Conservation (phyloP, 2,329 filamentous ascomycete species). For the Dactylellina haptotyla region DNA sequence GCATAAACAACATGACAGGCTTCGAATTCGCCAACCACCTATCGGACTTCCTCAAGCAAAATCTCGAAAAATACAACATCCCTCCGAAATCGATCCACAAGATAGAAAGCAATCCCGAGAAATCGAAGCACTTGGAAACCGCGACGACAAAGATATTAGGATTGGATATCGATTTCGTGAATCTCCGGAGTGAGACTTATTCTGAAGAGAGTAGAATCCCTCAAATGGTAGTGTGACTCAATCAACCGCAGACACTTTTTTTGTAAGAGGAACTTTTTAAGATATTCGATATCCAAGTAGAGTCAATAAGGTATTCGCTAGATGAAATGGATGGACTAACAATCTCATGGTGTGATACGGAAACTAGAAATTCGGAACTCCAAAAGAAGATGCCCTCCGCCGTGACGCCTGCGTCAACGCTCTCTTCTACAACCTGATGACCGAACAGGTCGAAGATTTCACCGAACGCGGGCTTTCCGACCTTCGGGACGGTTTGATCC, state of each 20-base stretch:
- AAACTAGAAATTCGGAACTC: conserved; percentile 83
- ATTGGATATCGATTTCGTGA: conserved; percentile 92
- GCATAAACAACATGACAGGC: conserved; percentile 86
- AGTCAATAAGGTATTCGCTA: too few species aligned
- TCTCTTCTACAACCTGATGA: conserved; percentile 92
- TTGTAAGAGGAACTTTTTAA: not conserved
- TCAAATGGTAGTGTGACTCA: conserved; percentile 70
- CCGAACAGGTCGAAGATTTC: conserved; percentile 82
- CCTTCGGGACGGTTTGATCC: conserved; percentile 76
- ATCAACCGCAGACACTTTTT: not conserved
- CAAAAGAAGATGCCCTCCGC: conserved; percentile 86
- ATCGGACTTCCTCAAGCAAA: conserved; percentile 74
- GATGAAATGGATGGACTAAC: too few species aligned
- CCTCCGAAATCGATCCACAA: conserved; percentile 77
- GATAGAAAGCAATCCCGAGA: conserved; percentile 90
- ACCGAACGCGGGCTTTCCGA: conserved; percentile 78
- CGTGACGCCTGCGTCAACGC: conserved; percentile 95
- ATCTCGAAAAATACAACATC: conserved; percentile 71
- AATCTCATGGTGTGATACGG: too few species aligned
- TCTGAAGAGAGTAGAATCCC: conserved; percentile 88
- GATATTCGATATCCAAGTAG: too few species aligned
- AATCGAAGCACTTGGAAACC: conserved; percentile 95
- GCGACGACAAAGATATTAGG: conserved; percentile 86
- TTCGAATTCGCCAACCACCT: conserved; percentile 77
- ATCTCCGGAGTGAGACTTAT: conserved; percentile 91